Evolutionary conservation across 805 yeast species (phyloP).

Genomic region (Clavispora santaluciae): DNA sequence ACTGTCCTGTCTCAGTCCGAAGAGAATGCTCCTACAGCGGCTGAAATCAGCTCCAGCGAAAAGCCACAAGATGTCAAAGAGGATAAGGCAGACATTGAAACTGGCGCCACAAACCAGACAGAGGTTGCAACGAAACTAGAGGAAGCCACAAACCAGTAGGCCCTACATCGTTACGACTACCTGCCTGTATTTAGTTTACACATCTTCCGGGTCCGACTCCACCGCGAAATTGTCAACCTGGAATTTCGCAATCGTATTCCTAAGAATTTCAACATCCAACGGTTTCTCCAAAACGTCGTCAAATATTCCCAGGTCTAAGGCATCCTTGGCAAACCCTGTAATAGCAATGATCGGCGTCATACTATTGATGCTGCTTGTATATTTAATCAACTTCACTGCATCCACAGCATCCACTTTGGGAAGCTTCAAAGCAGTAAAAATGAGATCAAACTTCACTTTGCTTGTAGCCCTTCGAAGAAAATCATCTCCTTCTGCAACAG

Average conservation of each 20-base stretch:
- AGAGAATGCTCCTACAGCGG: neutral
- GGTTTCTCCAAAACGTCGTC: constrained; percentile 77
- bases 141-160: neutral
- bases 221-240: constrained; percentile 11
- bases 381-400: constrained; percentile 68
- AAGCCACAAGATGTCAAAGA: too few relatives aligned
- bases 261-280: constrained; percentile 18
- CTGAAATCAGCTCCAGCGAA: neutral
- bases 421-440: constrained; percentile 67
- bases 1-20: neutral
- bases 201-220: constrained; percentile 12
- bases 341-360: constrained; percentile 73
- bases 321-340: constrained; percentile 69
- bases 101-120: neutral
- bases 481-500: constrained; percentile 77
- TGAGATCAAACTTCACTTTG: constrained; percentile 76
- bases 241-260: constrained; percentile 8
- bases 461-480: constrained; percentile 77
- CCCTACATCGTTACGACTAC: neutral
- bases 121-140: neutral
- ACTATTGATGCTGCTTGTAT: constrained; percentile 73
- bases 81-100: neutral
- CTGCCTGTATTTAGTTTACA: constrained; percentile 1
- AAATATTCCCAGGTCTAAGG: constrained; percentile 49
- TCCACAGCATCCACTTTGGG: constrained; percentile 69